Evolutionary conservation across 108 stramenopile genomes (phyloP).

Genomic region (Cyclotella sp.): DNA sequence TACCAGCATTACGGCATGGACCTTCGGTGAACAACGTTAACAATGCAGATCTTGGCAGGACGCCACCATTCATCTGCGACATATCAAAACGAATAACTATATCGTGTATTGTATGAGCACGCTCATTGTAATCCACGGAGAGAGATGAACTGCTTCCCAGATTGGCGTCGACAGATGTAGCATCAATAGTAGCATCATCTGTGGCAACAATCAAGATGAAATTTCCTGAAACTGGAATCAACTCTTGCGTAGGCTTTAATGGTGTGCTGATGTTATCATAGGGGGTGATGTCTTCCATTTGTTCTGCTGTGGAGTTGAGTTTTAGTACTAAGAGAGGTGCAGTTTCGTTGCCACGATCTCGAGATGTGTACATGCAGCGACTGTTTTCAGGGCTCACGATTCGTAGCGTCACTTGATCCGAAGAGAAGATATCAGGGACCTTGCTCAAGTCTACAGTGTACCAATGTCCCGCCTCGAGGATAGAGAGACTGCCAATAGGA

Average conservation of each 20-base stretch:
- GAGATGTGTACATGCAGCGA: conserved; percentile 4
- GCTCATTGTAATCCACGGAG: conserved; percentile 8
- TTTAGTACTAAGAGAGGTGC: conserved; percentile 4
- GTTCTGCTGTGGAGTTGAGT: neutral
- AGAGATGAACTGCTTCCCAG: neutral
- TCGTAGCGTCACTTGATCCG: neutral
- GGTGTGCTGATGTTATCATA: neutral
- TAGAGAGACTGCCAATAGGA: neutral
- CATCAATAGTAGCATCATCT: conserved; percentile 16
- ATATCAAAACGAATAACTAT: neutral
- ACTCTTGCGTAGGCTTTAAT: conserved; percentile 1
- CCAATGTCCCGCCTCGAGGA: neutral
- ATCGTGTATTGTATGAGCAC: neutral
- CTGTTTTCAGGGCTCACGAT: neutral
- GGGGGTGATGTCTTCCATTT: neutral
- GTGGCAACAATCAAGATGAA: conserved; percentile 10
- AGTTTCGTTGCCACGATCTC: conserved; percentile 7
- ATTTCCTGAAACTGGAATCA: conserved; percentile 6
- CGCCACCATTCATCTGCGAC: conserved; percentile 1
- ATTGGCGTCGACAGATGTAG: neutral
- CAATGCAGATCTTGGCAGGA: neutral
- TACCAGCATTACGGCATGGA: neutral
- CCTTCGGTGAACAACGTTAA: neutral
- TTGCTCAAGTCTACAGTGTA: conserved; percentile 3
- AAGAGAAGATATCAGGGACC: neutral